Conservation (phyloP, 2,329 filamentous ascomycete genomes). For the Ceratocystis variospora region DNA sequence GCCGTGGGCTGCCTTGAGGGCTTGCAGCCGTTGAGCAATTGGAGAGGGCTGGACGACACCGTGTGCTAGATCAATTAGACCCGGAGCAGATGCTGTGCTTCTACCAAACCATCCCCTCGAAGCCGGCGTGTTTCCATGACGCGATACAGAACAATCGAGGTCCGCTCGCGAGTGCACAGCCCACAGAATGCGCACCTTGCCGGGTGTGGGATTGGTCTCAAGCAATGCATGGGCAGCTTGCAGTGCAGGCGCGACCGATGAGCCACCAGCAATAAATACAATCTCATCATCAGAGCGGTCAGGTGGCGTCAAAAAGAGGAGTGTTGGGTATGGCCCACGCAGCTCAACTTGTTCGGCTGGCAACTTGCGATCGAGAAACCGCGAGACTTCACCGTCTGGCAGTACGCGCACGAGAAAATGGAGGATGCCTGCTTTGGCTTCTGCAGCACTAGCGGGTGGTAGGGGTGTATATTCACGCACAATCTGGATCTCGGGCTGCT, state of each 20-base stretch:
- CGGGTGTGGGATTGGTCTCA: slow-evolving; percentile 22
- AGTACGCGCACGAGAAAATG: slow-evolving; percentile 69
- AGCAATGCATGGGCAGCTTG: slow-evolving; percentile 58
- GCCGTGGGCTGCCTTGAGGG: slow-evolving; percentile 44
- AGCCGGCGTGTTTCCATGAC: background rate
- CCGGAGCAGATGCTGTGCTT: slow-evolving; percentile 10
- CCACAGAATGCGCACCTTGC: slow-evolving; percentile 62
- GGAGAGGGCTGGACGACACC: slow-evolving; percentile 28
- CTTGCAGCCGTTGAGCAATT: slow-evolving; percentile 49
- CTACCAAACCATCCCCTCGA: slow-evolving; percentile 20
- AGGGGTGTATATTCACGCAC: slow-evolving; percentile 83
- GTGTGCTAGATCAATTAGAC: slow-evolving; percentile 20
- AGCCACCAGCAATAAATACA: slow-evolving; percentile 81
- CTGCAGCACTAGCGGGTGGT: slow-evolving; percentile 35
- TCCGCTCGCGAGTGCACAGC: slow-evolving; percentile 50
- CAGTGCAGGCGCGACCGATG: slow-evolving; percentile 78
- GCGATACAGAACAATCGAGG: slow-evolving; percentile 27
- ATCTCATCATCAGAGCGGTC: slow-evolving; percentile 32
- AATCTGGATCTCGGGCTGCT: slow-evolving; percentile 89
- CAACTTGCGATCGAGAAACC: slow-evolving; percentile 55
- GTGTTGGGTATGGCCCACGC: slow-evolving; percentile 65
- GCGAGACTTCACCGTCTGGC: slow-evolving; percentile 69
- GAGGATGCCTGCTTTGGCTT: slow-evolving; percentile 33
- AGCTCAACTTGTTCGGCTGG: slow-evolving; percentile 55
- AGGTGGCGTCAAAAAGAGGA: slow-evolving; percentile 31